Percentiles rank a stretch among this genome's conserved stretches.
phyloP scores from a whole-genome alignment of 805 yeast species.

The Pichia cephalocereana region DNA sequence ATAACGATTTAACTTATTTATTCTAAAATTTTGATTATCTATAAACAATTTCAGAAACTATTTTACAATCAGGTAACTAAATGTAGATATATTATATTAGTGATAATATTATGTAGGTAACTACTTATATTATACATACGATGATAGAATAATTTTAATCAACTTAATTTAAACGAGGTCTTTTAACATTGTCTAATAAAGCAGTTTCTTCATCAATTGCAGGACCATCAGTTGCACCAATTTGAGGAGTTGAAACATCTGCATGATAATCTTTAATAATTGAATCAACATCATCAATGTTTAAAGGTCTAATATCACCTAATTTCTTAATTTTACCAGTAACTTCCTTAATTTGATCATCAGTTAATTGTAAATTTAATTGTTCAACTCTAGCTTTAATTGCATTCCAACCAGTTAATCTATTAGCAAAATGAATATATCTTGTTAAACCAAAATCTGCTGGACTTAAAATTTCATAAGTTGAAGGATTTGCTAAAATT shows the following conservation, averaged over 20 bases:
- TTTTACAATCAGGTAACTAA: not conserved
- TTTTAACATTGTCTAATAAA: slow-evolving; percentile 23
- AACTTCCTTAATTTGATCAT: slow-evolving; percentile 91
- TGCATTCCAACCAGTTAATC: slow-evolving; percentile 98
- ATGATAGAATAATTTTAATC: not conserved
- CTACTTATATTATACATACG: too few relatives aligned
- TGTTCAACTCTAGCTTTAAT: slow-evolving; percentile 97
- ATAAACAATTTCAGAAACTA: too few relatives aligned
- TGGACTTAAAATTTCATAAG: slow-evolving; percentile 95
- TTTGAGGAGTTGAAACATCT: slow-evolving; percentile 49
- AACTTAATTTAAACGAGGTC: slow-evolving; percentile 23
- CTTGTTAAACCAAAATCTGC: slow-evolving; percentile 92
- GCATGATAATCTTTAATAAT: slow-evolving; percentile 91
- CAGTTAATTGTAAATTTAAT: slow-evolving; percentile 79
- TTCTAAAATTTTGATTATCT: not conserved
- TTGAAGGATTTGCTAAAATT: slow-evolving; percentile 94
- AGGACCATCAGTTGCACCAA: slow-evolving; percentile 27
- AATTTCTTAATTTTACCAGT: slow-evolving; percentile 86
- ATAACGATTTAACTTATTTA: not conserved
- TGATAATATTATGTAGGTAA: too few relatives aligned
- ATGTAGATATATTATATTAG: not conserved
- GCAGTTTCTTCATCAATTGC: slow-evolving; percentile 22
- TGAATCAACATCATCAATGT: slow-evolving; percentile 95
- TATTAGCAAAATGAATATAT: slow-evolving; percentile 95
- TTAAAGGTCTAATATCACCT: slow-evolving; percentile 91